phyloP scores from a whole-genome alignment of 495 filamentous ascomycete species.

The Pseudoneurospora amorphoporcata region DNA sequence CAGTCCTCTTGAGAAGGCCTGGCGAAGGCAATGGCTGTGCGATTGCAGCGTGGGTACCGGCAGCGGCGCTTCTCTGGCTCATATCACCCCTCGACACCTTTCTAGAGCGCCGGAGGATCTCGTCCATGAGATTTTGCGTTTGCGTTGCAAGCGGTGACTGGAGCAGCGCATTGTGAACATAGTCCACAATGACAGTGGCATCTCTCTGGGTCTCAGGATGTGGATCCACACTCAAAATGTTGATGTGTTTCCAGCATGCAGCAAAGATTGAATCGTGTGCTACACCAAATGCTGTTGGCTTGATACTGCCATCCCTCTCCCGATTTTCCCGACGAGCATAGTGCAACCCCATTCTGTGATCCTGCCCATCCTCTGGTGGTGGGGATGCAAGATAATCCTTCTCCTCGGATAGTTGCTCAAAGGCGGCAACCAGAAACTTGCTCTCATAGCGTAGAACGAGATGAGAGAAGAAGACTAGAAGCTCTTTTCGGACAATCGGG shows the following conservation, averaged over 20 bases:
- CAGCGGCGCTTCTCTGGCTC: constrained; percentile 33
- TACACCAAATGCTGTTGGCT: constrained; percentile 40
- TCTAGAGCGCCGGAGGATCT: constrained; percentile 47
- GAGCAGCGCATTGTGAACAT: constrained; percentile 64
- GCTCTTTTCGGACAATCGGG: constrained; percentile 83
- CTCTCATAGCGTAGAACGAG: constrained; percentile 86
- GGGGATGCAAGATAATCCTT: constrained; percentile 50
- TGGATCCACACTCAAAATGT: constrained; percentile 85
- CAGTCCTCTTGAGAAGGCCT: constrained; percentile 41
- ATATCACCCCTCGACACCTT: constrained; percentile 42
- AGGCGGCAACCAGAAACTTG: constrained; percentile 85
- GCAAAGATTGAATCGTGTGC: constrained; percentile 83
- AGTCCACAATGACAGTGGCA: constrained; percentile 72
- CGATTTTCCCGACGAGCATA: constrained; percentile 41
- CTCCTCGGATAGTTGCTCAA: constrained; percentile 82
- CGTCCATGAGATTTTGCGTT: constrained; percentile 63
- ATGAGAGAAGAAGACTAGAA: constrained; percentile 85
- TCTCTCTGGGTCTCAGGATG: constrained; percentile 87
- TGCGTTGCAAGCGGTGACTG: constrained; percentile 62
- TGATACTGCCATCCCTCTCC: constrained; percentile 39
- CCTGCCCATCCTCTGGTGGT: constrained; percentile 40
- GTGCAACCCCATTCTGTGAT: constrained; percentile 46
- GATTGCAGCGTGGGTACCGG: constrained; percentile 27
- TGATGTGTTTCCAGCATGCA: constrained; percentile 85
- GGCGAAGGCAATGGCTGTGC: constrained; percentile 34